Conservation (phyloP, 208 protist species). For the Lotmaria passim region DNA sequence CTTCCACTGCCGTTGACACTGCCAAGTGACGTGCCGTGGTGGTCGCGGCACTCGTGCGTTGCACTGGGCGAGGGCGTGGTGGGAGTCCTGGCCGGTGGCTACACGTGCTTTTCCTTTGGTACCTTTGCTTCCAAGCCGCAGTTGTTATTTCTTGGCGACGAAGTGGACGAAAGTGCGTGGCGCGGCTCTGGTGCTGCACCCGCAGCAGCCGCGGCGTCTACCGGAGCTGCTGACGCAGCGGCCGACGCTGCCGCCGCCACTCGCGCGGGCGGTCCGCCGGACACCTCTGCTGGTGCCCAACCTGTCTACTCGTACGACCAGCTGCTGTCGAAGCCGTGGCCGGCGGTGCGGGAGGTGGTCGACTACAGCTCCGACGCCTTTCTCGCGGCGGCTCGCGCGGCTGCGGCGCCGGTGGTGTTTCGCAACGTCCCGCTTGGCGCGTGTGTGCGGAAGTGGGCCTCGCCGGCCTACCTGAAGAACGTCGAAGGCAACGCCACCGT, state of each 20-base stretch:
- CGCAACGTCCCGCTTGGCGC: constrained; percentile 58
- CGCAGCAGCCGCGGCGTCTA: background rate
- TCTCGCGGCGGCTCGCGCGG: constrained; percentile 27
- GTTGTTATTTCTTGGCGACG: constrained; percentile 51
- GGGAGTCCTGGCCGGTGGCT: constrained; percentile 78
- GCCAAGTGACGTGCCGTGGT: constrained; percentile 50
- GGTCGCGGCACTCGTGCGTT: constrained; percentile 71
- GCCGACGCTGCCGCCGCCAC: background rate
- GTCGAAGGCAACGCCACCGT: constrained; percentile 54
- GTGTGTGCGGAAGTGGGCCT: constrained; percentile 61
- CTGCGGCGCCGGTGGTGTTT: constrained; percentile 69
- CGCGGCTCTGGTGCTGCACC: background rate
- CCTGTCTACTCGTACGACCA: constrained; percentile 19
- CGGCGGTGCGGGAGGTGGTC: constrained; percentile 40
- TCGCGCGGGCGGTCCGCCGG: background rate
- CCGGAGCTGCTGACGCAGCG: background rate
- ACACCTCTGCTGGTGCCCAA: no score
- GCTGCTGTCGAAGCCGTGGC: constrained; percentile 38
- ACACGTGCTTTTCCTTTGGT: constrained; percentile 92
- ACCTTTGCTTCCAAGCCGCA: constrained; percentile 73
- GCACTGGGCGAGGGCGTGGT: constrained; percentile 59
- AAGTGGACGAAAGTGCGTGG: constrained; percentile 24
- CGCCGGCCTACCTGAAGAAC: constrained; percentile 61
- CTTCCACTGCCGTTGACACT: constrained; percentile 24
- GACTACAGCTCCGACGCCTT: constrained; percentile 55